phyloP scores from a whole-genome alignment of 1,139 yeast species.

The Arxiozyma heterogenica region DNA sequence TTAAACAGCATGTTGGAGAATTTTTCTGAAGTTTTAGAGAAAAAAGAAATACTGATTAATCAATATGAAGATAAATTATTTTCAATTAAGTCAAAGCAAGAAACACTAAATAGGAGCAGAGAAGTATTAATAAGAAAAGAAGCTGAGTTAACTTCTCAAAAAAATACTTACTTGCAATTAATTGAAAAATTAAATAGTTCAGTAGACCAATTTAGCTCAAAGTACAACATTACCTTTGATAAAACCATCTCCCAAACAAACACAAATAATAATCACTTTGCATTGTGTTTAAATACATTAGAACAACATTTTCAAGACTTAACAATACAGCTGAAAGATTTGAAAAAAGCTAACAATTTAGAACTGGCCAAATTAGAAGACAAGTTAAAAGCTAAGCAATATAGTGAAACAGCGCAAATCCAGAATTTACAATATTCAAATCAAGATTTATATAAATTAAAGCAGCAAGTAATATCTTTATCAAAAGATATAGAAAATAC shows the following conservation, averaged over 20 bases:
- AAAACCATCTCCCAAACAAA: neutral
- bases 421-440: constrained; percentile 22
- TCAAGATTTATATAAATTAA: constrained; percentile 26
- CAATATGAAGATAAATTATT: constrained; percentile 13
- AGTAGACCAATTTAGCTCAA: neutral
- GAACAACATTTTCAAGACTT: neutral
- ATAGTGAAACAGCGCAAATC: constrained; percentile 15
- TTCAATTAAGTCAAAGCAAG: constrained; percentile 15
- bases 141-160: constrained; percentile 36
- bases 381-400: constrained; percentile 9
- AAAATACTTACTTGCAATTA: constrained; percentile 1
- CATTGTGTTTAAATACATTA: neutral
- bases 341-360: neutral
- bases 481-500: constrained; percentile 8
- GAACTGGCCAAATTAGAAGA: constrained; percentile 16
- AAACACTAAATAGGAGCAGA: constrained; percentile 22
- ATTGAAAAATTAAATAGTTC: constrained; percentile 2
- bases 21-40: constrained; percentile 42
- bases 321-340: neutral
- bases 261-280: neutral
- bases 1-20: constrained; percentile 43
- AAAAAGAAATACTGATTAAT: constrained; percentile 32
- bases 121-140: constrained; percentile 41
- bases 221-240: neutral
- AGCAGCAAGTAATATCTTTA: constrained; percentile 28